These are phyloP conservation scores for Aspergillus texensis DNA, from an alignment of 2,329 filamentous ascomycete species.

Conservation along the genomic window DNA sequence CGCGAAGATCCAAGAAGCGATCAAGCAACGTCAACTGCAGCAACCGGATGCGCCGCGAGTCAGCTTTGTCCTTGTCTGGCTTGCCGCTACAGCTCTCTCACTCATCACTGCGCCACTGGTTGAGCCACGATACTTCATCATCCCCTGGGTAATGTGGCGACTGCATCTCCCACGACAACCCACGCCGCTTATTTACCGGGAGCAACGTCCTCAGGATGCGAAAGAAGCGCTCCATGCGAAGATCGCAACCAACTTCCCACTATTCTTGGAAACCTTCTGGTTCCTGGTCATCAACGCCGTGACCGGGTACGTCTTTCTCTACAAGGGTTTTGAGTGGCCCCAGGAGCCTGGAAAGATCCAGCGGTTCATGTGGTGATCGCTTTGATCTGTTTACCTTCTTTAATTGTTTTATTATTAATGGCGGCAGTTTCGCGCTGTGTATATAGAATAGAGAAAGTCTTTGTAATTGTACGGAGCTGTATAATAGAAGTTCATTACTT, in stretches of 20 bases:
- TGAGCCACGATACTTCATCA: slow-evolving; percentile 93
- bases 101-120: slow-evolving; percentile 88
- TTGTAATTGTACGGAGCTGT: background rate
- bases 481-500: background rate
- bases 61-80: slow-evolving; percentile 62
- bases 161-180: slow-evolving; percentile 66
- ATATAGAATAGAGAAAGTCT: background rate
- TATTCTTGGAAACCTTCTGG: slow-evolving; percentile 60
- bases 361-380: slow-evolving; percentile 68
- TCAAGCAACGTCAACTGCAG: slow-evolving; percentile 33
- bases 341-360: slow-evolving; percentile 49
- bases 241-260: slow-evolving; percentile 30
- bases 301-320: slow-evolving; percentile 33
- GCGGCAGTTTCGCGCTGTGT: slow-evolving; percentile 7
- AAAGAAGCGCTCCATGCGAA: slow-evolving; percentile 30
- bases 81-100: slow-evolving; percentile 73
- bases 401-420: background rate
- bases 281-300: slow-evolving; percentile 48
- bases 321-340: slow-evolving; percentile 28
- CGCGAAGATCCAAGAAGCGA: slow-evolving; percentile 32
- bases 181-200: slow-evolving; percentile 31
- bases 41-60: slow-evolving; percentile 38
- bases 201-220: slow-evolving; percentile 26
- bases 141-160: slow-evolving; percentile 93
- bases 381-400: background rate